phyloP scores from a whole-genome alignment of 345 rosid species.

The Populus deltoides region DNA sequence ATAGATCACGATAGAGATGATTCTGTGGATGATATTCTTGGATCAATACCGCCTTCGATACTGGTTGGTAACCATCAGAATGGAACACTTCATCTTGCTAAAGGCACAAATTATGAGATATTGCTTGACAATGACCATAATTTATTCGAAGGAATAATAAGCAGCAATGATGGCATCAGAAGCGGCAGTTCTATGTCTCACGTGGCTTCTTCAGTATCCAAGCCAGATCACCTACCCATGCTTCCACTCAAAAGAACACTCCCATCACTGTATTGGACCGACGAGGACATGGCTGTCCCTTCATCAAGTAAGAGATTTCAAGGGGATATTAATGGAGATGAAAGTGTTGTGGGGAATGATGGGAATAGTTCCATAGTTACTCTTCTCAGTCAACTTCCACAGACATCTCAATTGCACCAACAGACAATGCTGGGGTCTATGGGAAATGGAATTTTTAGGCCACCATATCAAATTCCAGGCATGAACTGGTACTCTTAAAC shows the following conservation, averaged over 20 bases:
- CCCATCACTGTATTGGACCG: slow-evolving; percentile 60
- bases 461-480: slow-evolving; percentile 58
- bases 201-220: slow-evolving; percentile 33
- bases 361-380: slow-evolving; percentile 45
- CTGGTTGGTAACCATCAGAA: slow-evolving; percentile 32
- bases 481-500: slow-evolving; percentile 71
- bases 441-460: slow-evolving; percentile 55
- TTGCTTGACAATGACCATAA: slow-evolving; percentile 41
- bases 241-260: slow-evolving; percentile 57
- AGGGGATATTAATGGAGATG: slow-evolving; percentile 31
- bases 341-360: slow-evolving; percentile 23
- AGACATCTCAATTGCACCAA: slow-evolving; percentile 44
- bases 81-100: slow-evolving; percentile 28
- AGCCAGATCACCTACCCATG: slow-evolving; percentile 39
- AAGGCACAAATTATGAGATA: slow-evolving; percentile 31
- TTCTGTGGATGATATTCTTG: slow-evolving; percentile 45
- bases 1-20: slow-evolving; percentile 61
- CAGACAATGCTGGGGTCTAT: slow-evolving; percentile 46
- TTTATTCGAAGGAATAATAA: slow-evolving; percentile 45
- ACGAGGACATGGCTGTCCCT: slow-evolving; percentile 27
- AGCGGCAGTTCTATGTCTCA: slow-evolving; percentile 32
- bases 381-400: slow-evolving; percentile 51
- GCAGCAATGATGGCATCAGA: slow-evolving; percentile 19
- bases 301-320: slow-evolving; percentile 55
- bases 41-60: slow-evolving; percentile 50